Evolutionary conservation across 208 protist species (phyloP), one percentile per base, ranked within the genome.

Genomic region (Porcisia hertigi): DNA sequence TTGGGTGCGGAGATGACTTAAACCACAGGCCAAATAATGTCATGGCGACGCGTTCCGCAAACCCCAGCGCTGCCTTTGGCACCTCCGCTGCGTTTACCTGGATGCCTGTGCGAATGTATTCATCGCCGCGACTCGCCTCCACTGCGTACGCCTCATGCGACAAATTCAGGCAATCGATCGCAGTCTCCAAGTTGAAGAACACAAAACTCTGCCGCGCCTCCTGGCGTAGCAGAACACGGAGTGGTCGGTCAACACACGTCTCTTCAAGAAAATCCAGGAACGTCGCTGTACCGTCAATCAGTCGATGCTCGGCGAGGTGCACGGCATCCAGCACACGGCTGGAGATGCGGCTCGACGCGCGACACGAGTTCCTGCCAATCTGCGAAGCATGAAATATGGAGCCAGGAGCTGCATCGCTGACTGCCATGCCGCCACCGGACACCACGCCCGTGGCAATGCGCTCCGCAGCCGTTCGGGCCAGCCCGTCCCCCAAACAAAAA

Each of bases 121-220:
- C 69, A 47, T 83, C 86, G 39, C 77, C 79, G n/a, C 66, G 53
- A 69, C 81, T 86, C 59, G 86, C 76, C 77, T 85, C 73, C 25
- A 86, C 76, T 7, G 74, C 75, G 80, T 90, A 89, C 45, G 84
- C 90, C 82, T 96, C 88, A 75, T 86, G 89, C 9, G 91, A 95
- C 67, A 94, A 45, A 73, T 96, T 98, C 65, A 93, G 88, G 86
- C 93, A 96, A 75, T 96, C 92, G 41, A 98, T 90, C 20, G 91
- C 86, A 14, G 89, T 96, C 80, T 98, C 93, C 23, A 97, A 76
- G 70, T 93, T 96, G 82, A 97, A 97, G 81, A 97, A 96, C 16
- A 92, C 91, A 36, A 94, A 76, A 77, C 52, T 67, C 73, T 78
- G 74, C 14, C 60, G 76, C 6, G 65, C 75, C 20, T 76, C 66